Conservation (phyloP, 179 eudicot genomes). For the Carnegiea gigantea region DNA sequence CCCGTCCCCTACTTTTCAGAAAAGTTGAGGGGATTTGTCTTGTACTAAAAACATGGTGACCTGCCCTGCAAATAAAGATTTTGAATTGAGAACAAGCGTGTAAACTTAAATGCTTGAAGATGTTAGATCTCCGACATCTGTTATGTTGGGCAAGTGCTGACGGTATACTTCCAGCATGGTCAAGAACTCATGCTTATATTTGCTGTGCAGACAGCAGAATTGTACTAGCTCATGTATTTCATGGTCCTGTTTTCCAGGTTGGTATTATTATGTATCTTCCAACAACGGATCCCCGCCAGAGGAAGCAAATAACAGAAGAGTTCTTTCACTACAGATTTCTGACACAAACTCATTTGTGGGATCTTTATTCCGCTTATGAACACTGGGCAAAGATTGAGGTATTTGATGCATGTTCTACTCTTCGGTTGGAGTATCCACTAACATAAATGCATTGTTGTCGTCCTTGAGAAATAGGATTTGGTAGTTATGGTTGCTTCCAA, state of each 20-base stretch:
- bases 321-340: constrained; percentile 88
- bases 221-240: not conserved
- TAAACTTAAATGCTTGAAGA: too few species aligned
- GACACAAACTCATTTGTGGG: constrained; percentile 79
- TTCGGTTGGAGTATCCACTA: too few species aligned
- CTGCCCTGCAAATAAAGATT: too few species aligned
- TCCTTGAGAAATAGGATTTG: not conserved
- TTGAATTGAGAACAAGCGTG: too few species aligned
- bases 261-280: constrained; percentile 99
- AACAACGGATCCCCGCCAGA: constrained; percentile 72
- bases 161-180: not conserved
- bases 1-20: not conserved
- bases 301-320: constrained; percentile 82
- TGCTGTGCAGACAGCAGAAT: not conserved
- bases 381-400: constrained; percentile 99
- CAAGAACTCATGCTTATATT: not conserved
- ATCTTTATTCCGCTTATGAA: constrained; percentile 78
- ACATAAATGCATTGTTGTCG: not conserved
- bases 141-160: not conserved
- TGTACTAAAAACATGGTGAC: too few species aligned
- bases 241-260: constrained; percentile 57
- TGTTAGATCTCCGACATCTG: too few species aligned
- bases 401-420: constrained; percentile 12
- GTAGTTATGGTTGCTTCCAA: too few species aligned
- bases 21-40: not conserved